Evolutionary conservation across 257 asterid genomes (phyloP).

Genomic region (Ballota nigra): DNA sequence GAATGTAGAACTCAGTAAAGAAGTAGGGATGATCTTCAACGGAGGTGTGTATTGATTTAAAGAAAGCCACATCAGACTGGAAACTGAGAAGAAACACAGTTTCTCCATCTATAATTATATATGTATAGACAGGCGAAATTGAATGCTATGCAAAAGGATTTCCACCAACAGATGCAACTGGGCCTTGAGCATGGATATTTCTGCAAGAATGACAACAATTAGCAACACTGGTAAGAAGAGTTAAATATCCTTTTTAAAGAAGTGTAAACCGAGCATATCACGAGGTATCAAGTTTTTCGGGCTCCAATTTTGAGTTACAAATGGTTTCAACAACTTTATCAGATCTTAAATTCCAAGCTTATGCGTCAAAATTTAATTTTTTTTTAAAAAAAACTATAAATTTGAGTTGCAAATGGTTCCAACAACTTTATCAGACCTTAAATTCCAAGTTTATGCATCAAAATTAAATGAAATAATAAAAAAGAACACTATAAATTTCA

Average conservation of each 20-base stretch:
- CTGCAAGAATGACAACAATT: constrained; percentile 42
- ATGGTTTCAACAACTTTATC: background rate
- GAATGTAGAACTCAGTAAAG: background rate
- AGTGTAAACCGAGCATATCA: background rate
- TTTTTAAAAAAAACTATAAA: too few relatives aligned
- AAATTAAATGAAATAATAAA: background rate
- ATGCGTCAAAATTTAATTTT: background rate
- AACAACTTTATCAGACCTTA: background rate
- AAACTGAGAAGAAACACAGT: constrained; percentile 12
- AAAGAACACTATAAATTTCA: background rate
- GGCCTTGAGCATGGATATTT: constrained; percentile 58
- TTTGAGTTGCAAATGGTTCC: constrained; percentile 7
- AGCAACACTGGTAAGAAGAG: background rate
- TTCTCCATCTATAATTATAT: constrained; percentile 3
- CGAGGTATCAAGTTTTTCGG: background rate
- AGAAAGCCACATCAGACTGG: constrained; percentile 2
- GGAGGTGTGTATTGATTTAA: background rate
- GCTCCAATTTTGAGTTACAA: background rate
- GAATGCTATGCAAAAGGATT: constrained; percentile 66
- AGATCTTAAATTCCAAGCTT: background rate
- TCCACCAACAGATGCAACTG: constrained; percentile 64
- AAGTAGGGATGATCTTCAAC: constrained; percentile 6
- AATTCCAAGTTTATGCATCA: background rate
- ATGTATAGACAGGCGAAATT: background rate
- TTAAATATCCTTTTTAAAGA: background rate